Conservation (phyloP, 129 eudicot genomes). For the Ambrosia trifida region DNA sequence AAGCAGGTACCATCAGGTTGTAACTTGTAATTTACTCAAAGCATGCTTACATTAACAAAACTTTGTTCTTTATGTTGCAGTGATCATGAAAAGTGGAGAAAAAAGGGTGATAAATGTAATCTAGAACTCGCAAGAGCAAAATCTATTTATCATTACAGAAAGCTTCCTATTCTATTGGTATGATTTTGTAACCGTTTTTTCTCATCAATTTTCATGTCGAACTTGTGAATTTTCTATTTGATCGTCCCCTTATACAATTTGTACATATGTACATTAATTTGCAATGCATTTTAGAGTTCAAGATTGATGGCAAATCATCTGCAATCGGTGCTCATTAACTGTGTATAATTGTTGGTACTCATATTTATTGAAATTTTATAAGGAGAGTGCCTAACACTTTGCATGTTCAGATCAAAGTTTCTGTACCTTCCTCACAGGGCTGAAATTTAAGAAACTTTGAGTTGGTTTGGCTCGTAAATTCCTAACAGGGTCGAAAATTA, state of each 20-base stretch:
- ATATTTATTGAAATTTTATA: background rate
- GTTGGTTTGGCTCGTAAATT: too few species aligned
- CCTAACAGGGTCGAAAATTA: too few species aligned
- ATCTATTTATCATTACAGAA: constrained; percentile 20
- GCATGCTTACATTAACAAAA: too few species aligned
- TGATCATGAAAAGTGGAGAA: constrained; percentile 28
- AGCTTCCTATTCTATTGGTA: constrained; percentile 20
- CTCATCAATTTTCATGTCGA: background rate
- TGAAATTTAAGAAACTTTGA: too few species aligned
- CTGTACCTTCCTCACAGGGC: background rate
- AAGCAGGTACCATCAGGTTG: too few species aligned
- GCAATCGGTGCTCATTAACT: constrained; percentile 1
- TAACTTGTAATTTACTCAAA: too few species aligned
- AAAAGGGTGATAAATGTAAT: constrained; percentile 24
- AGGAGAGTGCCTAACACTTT: background rate
- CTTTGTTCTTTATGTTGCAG: constrained; percentile 13
- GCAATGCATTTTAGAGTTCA: constrained; percentile 29
- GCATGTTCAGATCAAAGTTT: constrained; percentile 5
- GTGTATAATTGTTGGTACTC: background rate
- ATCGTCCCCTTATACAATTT: too few species aligned
- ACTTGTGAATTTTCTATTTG: too few species aligned
- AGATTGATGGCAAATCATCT: background rate
- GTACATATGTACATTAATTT: constrained; percentile 12
- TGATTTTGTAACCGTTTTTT: constrained; percentile 16
- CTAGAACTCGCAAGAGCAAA: constrained; percentile 23